Evolutionary conservation across 352 stramenopile species (phyloP), one percentile per base, ranked within the genome.

Genomic region (Phytopythium cucurbitacearum): DNA sequence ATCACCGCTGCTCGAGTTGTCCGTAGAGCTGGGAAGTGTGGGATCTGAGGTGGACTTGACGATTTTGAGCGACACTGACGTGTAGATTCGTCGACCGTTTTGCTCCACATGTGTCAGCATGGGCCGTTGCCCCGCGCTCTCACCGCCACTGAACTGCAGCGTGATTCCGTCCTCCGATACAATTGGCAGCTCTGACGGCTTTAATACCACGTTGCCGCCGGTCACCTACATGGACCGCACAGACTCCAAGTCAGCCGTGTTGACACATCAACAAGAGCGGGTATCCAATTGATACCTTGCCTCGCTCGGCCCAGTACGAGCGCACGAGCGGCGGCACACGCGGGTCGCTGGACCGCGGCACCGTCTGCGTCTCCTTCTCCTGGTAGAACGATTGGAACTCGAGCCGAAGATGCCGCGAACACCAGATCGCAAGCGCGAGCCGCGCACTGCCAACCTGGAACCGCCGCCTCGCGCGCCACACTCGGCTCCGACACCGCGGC

Each of bases 81-180:
- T 85, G 65, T 87, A 86, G 36, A 89, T 82, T 3, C 75, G 60
- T 38, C 73, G 62, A 15, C 75, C 64, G 11, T 38, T 62, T 55
- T 80, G 74, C 36, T 74, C 69, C 43, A 84, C 78, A 47, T 72
- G 84, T 40, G 64, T 79, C 42, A 89, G 71, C 75, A 89, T 86
- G 21, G 78, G 78, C 7, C 59, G 64, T 40, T 71, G 42, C 21
- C 48, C 64, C 13, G 41, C 16, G 40, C 48, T 41, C 36, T 42
- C 10, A 28, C 55, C 21, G 45, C 51, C 28, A 58, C 50, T 45
- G 36, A 82, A 79, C 42, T 40, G 59, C 51, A 53, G 51, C 33
- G 47, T 57, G 12, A 79, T n/a, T 0, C 65, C 71, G 21, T 73
- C 51, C 2, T 40, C 34, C n/a, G 76, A 62, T 7, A 72, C 66